These are phyloP conservation scores for Kurtzmaniella cleridarum DNA, from an alignment of 805 yeast species.

Conservation along the genomic window DNA sequence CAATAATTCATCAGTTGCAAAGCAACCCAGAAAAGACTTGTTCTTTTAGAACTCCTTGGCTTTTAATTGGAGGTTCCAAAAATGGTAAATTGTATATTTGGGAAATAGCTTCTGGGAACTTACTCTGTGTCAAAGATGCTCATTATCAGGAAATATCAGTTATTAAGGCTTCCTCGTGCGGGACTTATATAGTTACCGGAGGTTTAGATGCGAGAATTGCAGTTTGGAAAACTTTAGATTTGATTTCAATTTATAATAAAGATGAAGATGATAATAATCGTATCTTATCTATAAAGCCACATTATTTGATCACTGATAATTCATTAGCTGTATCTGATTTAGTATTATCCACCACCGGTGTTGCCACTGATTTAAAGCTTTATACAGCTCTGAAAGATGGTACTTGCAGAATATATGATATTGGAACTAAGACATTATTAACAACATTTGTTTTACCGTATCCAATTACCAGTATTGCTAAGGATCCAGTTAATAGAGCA, in stretches of 20 bases:
- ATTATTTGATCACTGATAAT: constrained; percentile 56
- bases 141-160: constrained; percentile 76
- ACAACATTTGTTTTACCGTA: constrained; percentile 68
- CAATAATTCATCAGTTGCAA: constrained; percentile 35
- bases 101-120: constrained; percentile 75
- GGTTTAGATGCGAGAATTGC: constrained; percentile 77
- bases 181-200: constrained; percentile 64
- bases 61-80: constrained; percentile 67
- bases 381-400: constrained; percentile 70
- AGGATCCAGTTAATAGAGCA: constrained; percentile 77
- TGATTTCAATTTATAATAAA: constrained; percentile 33
- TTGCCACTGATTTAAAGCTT: constrained; percentile 53
- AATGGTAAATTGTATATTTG: constrained; percentile 80
- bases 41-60: constrained; percentile 50
- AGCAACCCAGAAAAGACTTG: constrained; percentile 8
- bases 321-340: constrained; percentile 48
- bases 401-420: constrained; percentile 67
- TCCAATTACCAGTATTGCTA: constrained; percentile 51
- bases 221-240: constrained; percentile 66
- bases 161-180: constrained; percentile 54
- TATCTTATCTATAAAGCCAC: constrained; percentile 44
- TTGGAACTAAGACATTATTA: constrained; percentile 41
- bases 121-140: constrained; percentile 67
- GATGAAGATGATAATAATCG: constrained; percentile 23
- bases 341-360: constrained; percentile 44